phyloP scores from a whole-genome alignment of 768 basidiomycete species.

The Tremella yokohamensis region DNA sequence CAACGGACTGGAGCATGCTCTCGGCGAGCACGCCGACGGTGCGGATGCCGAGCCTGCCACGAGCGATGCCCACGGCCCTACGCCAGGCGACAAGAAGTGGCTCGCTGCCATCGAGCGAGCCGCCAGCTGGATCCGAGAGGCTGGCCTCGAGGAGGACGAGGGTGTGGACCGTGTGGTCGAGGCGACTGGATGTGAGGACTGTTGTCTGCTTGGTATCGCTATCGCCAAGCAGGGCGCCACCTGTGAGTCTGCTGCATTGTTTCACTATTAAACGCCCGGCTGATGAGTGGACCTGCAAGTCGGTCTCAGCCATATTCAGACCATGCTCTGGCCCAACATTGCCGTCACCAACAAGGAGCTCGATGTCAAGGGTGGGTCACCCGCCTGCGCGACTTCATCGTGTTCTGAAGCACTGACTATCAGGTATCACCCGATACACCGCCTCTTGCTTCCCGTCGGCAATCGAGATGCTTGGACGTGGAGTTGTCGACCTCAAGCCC shows the following conservation, averaged over 20 bases:
- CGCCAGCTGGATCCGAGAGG: slow-evolving; percentile 24
- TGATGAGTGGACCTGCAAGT: slow-evolving; percentile 31
- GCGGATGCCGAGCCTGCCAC: slow-evolving; percentile 29
- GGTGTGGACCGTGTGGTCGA: slow-evolving; percentile 46
- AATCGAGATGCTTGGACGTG: slow-evolving; percentile 36
- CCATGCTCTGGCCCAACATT: slow-evolving; percentile 35
- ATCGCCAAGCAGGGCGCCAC: slow-evolving; percentile 43
- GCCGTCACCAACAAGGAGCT: slow-evolving; percentile 48
- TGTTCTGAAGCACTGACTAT: slow-evolving; percentile 1
- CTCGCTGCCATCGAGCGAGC: slow-evolving; percentile 29
- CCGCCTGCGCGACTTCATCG: neutral
- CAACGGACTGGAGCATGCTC: slow-evolving; percentile 17
- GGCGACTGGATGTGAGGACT: slow-evolving; percentile 41
- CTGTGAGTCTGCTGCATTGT: slow-evolving; percentile 22
- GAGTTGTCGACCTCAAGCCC: slow-evolving; percentile 40
- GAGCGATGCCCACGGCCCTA: slow-evolving; percentile 18
- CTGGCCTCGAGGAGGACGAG: slow-evolving; percentile 35
- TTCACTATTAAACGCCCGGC: neutral
- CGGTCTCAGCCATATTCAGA: slow-evolving; percentile 41
- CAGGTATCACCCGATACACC: slow-evolving; percentile 45
- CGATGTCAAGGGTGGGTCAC: slow-evolving; percentile 34
- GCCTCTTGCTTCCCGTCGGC: slow-evolving; percentile 39
- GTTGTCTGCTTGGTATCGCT: slow-evolving; percentile 38
- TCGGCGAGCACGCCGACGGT: slow-evolving; percentile 22
- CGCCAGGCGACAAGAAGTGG: slow-evolving; percentile 41